A percentile compares a stretch with the other conserved stretches of the same genome.
These are phyloP conservation scores for Cryptosporidium parvum DNA, from an alignment of 169 alveolate genomes.

Conservation along the genomic window DNA sequence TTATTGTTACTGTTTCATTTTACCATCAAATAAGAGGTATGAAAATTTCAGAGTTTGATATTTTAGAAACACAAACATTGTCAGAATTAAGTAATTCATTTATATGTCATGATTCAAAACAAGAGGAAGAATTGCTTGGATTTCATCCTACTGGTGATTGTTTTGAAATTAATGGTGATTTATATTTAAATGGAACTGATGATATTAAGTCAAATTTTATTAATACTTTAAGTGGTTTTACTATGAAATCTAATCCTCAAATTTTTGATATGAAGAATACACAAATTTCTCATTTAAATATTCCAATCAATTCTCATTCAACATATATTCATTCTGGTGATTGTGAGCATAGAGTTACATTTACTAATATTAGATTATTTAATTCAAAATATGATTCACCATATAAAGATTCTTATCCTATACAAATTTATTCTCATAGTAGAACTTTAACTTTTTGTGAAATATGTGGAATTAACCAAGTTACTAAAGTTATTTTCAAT, in stretches of 20 bases:
- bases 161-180: slow-evolving; percentile 84
- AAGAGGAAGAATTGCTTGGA: slow-evolving; percentile 78
- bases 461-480: slow-evolving; percentile 83
- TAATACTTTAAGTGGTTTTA: slow-evolving; percentile 72
- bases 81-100: slow-evolving; percentile 84
- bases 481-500: slow-evolving; percentile 82
- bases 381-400: slow-evolving; percentile 82
- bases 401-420: slow-evolving; percentile 81
- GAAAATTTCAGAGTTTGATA: slow-evolving; percentile 85
- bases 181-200: slow-evolving; percentile 83
- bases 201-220: slow-evolving; percentile 77
- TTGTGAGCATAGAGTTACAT: slow-evolving; percentile 87
- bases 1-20: slow-evolving; percentile 78
- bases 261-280: slow-evolving; percentile 81
- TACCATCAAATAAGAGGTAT: slow-evolving; percentile 87
- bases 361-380: slow-evolving; percentile 81
- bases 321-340: slow-evolving; percentile 87
- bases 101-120: slow-evolving; percentile 79
- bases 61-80: slow-evolving; percentile 83
- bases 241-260: slow-evolving; percentile 74
- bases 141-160: slow-evolving; percentile 82
- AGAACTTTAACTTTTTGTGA: slow-evolving; percentile 80
- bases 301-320: slow-evolving; percentile 83
- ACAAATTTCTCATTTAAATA: slow-evolving; percentile 78
- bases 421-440: slow-evolving; percentile 83